Conservation (phyloP, 768 basidiomycete genomes). For the Mrakia hoshinonis region DNA sequence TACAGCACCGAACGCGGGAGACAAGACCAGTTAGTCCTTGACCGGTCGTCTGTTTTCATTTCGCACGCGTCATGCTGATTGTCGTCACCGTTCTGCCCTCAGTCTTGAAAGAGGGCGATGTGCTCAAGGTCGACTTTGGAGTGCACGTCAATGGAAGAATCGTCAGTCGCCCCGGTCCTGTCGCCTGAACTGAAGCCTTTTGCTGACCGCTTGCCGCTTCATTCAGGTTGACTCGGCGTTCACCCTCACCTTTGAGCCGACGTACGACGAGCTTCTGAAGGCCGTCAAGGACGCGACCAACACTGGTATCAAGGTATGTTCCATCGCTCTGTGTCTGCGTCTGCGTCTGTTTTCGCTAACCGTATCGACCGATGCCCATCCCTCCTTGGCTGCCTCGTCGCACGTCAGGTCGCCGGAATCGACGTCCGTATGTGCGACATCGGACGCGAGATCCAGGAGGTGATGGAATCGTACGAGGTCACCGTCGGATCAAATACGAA, state of each 20-base stretch:
- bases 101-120: conserved; percentile 77
- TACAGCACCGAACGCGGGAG: conserved; percentile 29
- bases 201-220: too few species aligned
- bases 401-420: conserved; percentile 81
- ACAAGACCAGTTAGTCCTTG: conserved; percentile 30
- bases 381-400: not conserved
- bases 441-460: conserved; percentile 86
- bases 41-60: conserved; percentile 15
- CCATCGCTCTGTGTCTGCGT: not conserved
- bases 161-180: conserved; percentile 33
- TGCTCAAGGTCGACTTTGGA: conserved; percentile 94
- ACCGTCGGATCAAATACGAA: conserved; percentile 74
- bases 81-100: not conserved
- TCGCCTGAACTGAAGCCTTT: too few species aligned
- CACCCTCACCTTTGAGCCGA: conserved; percentile 69
- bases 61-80: not conserved
- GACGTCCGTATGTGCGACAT: conserved; percentile 89
- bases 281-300: conserved; percentile 93
- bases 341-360: too few species aligned
- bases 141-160: conserved; percentile 97
- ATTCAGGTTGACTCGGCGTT: conserved; percentile 70
- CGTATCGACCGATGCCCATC: not conserved
- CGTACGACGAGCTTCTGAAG: conserved; percentile 77
- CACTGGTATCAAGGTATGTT: conserved; percentile 71
- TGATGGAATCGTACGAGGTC: conserved; percentile 98